These are phyloP conservation scores for Ganoderma boninense DNA, from an alignment of 1,284 basidiomycete genomes.

Conservation along the genomic window DNA sequence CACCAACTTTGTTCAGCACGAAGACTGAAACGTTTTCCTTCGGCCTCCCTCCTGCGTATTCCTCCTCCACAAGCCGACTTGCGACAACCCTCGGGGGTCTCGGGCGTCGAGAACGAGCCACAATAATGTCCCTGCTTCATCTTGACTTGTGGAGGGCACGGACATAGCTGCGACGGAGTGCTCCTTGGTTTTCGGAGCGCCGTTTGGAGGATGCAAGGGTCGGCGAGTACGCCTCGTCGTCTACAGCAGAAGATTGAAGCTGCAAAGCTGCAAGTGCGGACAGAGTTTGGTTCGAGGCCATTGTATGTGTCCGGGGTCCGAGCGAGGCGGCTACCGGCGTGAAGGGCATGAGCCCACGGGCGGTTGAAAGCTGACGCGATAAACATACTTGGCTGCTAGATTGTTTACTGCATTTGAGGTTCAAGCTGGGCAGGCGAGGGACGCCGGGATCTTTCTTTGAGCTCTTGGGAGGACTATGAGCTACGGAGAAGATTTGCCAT, in stretches of 20 bases:
- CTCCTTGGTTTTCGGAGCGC: slow-evolving; percentile 64
- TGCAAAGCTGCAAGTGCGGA: slow-evolving; percentile 62
- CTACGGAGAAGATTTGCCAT: background rate
- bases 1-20: slow-evolving; percentile 94
- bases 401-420: slow-evolving; percentile 67
- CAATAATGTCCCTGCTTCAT: slow-evolving; percentile 91
- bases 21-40: slow-evolving; percentile 92
- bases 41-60: slow-evolving; percentile 82
- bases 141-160: slow-evolving; percentile 87
- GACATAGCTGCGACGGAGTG: slow-evolving; percentile 75
- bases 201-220: slow-evolving; percentile 38
- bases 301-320: slow-evolving; percentile 68
- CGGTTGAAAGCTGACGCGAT: background rate
- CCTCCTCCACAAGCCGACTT: slow-evolving; percentile 90
- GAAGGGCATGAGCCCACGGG: slow-evolving; percentile 13
- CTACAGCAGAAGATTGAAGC: slow-evolving; percentile 40
- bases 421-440: slow-evolving; percentile 77
- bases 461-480: slow-evolving; percentile 52
- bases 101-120: slow-evolving; percentile 90
- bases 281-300: slow-evolving; percentile 78
- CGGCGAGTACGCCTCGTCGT: slow-evolving; percentile 35
- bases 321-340: slow-evolving; percentile 24
- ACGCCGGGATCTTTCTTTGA: slow-evolving; percentile 88
- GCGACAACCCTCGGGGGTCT: slow-evolving; percentile 90
- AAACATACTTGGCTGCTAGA: slow-evolving; percentile 47